Evolutionary conservation across 2,329 filamentous ascomycete species (phyloP).

Genomic region (Boeremia lycopersici): DNA sequence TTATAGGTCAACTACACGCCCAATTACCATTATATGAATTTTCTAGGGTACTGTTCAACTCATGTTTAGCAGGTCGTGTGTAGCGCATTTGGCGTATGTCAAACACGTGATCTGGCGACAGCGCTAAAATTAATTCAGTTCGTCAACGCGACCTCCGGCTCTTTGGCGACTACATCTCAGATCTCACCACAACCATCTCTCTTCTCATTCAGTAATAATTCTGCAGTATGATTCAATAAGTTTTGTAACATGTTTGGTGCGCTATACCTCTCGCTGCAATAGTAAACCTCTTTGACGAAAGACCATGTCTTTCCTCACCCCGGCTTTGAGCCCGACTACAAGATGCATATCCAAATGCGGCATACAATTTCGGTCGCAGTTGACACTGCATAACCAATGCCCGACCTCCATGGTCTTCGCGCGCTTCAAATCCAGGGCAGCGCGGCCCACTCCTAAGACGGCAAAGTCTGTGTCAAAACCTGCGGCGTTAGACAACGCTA

Average conservation of each 20-base stretch:
- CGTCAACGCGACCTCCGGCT: neutral
- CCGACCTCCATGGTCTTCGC: neutral
- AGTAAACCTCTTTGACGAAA: neutral
- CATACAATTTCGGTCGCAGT: neutral
- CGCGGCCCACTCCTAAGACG: neutral
- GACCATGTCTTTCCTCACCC: slow-evolving; percentile 1
- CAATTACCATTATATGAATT: too few species aligned
- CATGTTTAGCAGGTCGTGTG: too few species aligned
- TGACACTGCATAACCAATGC: neutral
- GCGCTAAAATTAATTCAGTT: neutral
- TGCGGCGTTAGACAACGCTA: neutral
- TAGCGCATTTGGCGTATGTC: neutral
- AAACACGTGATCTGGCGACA: slow-evolving; percentile 1
- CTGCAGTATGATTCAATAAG: neutral
- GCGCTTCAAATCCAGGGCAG: slow-evolving; percentile 3
- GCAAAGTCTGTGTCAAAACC: neutral
- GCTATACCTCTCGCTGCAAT: neutral
- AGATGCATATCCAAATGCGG: slow-evolving; percentile 1
- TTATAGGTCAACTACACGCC: too few species aligned
- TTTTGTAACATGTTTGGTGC: neutral
- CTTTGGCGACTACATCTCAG: neutral
- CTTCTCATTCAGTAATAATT: neutral
- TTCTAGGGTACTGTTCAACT: too few species aligned
- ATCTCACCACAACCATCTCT: neutral
- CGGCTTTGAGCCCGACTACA: neutral